A percentile compares a stretch with the other conserved stretches of the same genome.
Conservation (phyloP, 495 filamentous ascomycete species). For the Xylaria bambusicola region DNA sequence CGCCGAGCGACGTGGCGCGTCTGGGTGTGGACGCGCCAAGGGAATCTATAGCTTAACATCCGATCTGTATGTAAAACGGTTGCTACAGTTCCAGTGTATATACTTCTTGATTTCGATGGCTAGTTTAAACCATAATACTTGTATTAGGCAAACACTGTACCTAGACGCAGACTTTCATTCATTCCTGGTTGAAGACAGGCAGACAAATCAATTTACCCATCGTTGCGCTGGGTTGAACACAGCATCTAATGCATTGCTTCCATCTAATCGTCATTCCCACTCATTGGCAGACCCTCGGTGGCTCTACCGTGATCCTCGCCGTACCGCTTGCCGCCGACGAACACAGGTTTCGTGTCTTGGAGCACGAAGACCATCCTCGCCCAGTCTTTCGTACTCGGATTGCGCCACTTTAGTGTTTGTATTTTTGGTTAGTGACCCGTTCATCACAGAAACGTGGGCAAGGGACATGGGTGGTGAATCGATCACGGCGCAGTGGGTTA, state of each 20-base stretch:
- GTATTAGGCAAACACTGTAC: neutral
- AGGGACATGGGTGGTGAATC: conserved; percentile 19
- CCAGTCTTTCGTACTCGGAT: conserved; percentile 50
- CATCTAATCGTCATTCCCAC: conserved; percentile 39
- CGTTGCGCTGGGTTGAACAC: neutral
- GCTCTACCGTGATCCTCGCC: conserved; percentile 51
- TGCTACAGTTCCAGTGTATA: neutral
- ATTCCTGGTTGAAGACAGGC: neutral
- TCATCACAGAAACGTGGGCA: no score
- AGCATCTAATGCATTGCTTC: neutral
- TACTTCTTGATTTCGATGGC: neutral
- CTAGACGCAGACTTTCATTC: neutral
- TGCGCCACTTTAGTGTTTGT: conserved; percentile 57
- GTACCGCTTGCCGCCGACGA: conserved; percentile 45
- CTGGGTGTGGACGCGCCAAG: no score
- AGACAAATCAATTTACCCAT: neutral
- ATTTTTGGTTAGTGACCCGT: conserved; percentile 55
- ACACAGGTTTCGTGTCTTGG: conserved; percentile 41
- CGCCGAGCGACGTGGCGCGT: neutral
- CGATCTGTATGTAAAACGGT: neutral
- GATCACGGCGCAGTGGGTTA: neutral
- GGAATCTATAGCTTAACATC: no score
- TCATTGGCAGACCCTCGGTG: conserved; percentile 38
- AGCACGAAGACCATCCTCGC: conserved; percentile 37
- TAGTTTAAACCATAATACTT: neutral